Evolutionary conservation across 495 filamentous ascomycete species (phyloP).

Genomic region (Aspergillus cavernicola): DNA sequence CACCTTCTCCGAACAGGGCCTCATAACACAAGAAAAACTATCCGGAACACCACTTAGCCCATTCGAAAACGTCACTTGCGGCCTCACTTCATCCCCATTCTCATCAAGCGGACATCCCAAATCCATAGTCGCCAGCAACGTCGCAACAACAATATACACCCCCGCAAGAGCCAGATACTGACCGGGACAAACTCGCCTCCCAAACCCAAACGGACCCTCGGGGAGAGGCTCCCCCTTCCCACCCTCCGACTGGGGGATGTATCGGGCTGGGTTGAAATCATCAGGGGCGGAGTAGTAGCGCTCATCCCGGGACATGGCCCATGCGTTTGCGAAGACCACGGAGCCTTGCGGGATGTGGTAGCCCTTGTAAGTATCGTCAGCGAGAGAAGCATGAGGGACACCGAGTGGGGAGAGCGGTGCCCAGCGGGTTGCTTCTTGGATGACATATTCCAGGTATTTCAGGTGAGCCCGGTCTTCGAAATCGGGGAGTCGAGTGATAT

Average conservation of each 20-base stretch:
- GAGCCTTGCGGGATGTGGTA: constrained; percentile 46
- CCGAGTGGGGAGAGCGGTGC: constrained; percentile 31
- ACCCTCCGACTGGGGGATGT: constrained; percentile 36
- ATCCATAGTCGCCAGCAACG: constrained; percentile 17
- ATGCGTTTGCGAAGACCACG: constrained; percentile 39
- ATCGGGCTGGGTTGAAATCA: constrained; percentile 42
- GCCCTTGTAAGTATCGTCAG: constrained; percentile 50
- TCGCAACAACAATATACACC: constrained; percentile 20
- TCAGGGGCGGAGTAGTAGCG: constrained; percentile 34
- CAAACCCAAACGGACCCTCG: constrained; percentile 52
- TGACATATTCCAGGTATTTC: constrained; percentile 29
- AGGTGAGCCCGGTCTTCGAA: constrained; percentile 21
- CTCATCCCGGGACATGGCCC: constrained; percentile 42
- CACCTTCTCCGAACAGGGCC: constrained; percentile 1
- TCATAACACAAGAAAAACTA: constrained; percentile 16
- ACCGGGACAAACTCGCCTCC: constrained; percentile 25
- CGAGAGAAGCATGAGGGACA: constrained; percentile 49
- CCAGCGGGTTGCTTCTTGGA: constrained; percentile 38
- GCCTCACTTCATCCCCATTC: constrained; percentile 9
- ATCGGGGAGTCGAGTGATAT: constrained; percentile 12
- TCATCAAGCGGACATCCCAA: constrained; percentile 16
- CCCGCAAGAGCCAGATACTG: constrained; percentile 18
- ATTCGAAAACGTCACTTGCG: constrained; percentile 15
- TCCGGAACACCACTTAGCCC: constrained; percentile 21
- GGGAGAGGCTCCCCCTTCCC: constrained; percentile 47